phyloP scores from a whole-genome alignment of 179 eudicot species.

The Gypsophila paniculata region DNA sequence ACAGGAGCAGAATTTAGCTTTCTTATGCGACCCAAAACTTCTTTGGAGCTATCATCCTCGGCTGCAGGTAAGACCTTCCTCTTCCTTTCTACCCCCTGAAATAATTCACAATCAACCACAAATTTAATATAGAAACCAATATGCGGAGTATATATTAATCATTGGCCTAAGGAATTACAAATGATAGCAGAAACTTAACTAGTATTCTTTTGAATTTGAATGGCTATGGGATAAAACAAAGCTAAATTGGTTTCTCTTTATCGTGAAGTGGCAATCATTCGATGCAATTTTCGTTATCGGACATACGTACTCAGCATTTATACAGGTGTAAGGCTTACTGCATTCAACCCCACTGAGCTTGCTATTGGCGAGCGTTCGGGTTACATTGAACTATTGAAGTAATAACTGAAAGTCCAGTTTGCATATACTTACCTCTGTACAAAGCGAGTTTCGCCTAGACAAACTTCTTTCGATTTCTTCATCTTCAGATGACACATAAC shows the following conservation, averaged over 20 bases:
- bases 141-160: background rate
- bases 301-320: too few relatives aligned
- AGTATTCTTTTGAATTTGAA: background rate
- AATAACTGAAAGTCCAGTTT: background rate
- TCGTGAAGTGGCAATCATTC: background rate
- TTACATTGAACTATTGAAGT: background rate
- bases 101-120: conserved; percentile 11
- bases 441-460: conserved; percentile 45
- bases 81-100: conserved; percentile 38
- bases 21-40: conserved; percentile 75
- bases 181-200: background rate
- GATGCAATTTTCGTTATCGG: background rate
- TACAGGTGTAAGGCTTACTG: too few relatives aligned
- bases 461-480: conserved; percentile 62
- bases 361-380: background rate
- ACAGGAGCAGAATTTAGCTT: conserved; percentile 60
- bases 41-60: conserved; percentile 61
- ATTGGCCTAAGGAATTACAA: background rate
- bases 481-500: conserved; percentile 65
- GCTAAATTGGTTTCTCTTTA: background rate
- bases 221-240: too few relatives aligned
- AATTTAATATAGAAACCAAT: background rate
- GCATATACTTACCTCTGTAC: conserved; percentile 41
- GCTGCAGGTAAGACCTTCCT: conserved; percentile 39
- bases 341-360: too few relatives aligned